Evolutionary conservation across 208 protist genomes (phyloP), one percentile per base, ranked within the genome.

Genomic region (Leptomonas pyrrhocoris): DNA sequence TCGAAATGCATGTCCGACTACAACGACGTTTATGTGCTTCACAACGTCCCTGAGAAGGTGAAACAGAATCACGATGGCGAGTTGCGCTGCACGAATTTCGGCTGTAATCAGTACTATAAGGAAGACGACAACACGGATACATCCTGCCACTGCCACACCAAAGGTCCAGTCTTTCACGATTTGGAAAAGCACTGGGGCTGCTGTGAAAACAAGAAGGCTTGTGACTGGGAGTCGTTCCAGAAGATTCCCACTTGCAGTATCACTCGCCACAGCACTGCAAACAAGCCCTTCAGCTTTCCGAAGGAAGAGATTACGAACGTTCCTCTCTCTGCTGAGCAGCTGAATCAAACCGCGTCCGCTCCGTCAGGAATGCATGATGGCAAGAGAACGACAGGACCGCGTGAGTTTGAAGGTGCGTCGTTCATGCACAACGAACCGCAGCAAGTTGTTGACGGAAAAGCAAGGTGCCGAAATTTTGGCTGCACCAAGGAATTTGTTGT

Each of bases 181-280:
- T 70, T 89, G 61, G 85, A 90, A 48, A 96, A 94, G 77, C 82
- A 92, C 57, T 96, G 89, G 88, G 68, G 75, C 0, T 96, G 92
- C 77, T 96, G 89, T 50, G 72, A 75, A 6, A 62, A 68, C 21
- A 81, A 84, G 42, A 90, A 91, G 38, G 89, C 85, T 3, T 84
- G 83, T 53, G 92, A 96, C 58, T 96, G 86, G 89, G 92, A 96
- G 38, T 77, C 82, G 0, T 96, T 96, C 51, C 77, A 92, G 51
- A 50, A 63, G 1, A 90, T 96, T 51, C 87, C 86, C 2, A 72
- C 88, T 6, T 96, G 89, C 59, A 46, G 70, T 31, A 74, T 78
- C 5, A 75, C 89, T 0, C 73, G 70, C 2, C 89, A 94, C 66
- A 78, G 77, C 36, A 89, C 81, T 6, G 66, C 56, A 18, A 88